Evolutionary conservation across 2,329 filamentous ascomycete genomes (phyloP).

Genomic region (Didymellaceae sp.): DNA sequence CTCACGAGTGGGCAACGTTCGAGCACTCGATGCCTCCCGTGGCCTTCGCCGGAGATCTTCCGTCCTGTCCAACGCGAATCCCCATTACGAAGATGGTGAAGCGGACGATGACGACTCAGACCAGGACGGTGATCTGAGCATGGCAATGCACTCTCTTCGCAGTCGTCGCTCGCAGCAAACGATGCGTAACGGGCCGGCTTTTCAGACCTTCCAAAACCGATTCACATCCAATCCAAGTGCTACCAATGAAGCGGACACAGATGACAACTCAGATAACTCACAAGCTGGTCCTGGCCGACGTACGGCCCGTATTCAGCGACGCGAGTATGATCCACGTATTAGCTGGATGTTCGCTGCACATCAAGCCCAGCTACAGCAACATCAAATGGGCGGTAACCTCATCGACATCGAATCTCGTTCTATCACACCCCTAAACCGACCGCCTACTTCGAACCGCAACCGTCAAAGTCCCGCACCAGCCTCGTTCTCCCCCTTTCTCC

Average conservation of each 20-base stretch:
- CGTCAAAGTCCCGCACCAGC: conserved; percentile 45
- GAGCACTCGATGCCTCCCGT: conserved; percentile 44
- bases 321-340: conserved; percentile 50
- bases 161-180: conserved; percentile 45
- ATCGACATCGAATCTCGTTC: conserved; percentile 48
- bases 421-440: conserved; percentile 48
- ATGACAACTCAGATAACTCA: conserved; percentile 51
- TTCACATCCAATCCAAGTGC: conserved; percentile 35
- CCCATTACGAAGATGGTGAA: conserved; percentile 51
- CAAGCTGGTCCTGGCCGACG: conserved; percentile 35
- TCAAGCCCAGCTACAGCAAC: conserved; percentile 46
- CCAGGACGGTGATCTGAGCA: conserved; percentile 46
- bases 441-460: conserved; percentile 49
- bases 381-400: conserved; percentile 39
- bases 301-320: conserved; percentile 33
- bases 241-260: conserved; percentile 43
- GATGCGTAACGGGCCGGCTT: conserved; percentile 38
- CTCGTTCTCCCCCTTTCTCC: conserved; percentile 44
- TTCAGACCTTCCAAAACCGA: conserved; percentile 31
- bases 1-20: conserved; percentile 44
- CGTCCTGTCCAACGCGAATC: conserved; percentile 43
- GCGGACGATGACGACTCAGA: conserved; percentile 53
- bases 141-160: conserved; percentile 46
- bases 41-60: conserved; percentile 49
- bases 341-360: conserved; percentile 52